Evolutionary conservation across 202 grass and related monocot genomes (phyloP).

Genomic region (Carex arenaria): DNA sequence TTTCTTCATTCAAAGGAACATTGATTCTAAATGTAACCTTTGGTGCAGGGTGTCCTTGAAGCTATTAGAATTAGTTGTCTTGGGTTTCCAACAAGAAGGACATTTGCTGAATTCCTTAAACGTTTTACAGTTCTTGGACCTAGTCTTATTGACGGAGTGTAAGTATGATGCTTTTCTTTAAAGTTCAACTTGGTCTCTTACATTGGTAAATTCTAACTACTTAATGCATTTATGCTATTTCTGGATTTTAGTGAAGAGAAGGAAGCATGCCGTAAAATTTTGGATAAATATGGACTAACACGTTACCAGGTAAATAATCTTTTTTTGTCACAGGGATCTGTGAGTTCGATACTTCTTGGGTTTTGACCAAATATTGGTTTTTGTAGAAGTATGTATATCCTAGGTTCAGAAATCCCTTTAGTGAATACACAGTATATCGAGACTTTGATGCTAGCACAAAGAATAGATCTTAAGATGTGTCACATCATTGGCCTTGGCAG

Average conservation of each 20-base stretch:
- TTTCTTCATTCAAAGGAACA: background rate
- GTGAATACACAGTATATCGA: background rate
- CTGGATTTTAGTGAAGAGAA: slow-evolving; percentile 82
- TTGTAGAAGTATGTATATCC: slow-evolving; percentile 9
- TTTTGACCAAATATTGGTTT: slow-evolving; percentile 23
- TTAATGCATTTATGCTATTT: slow-evolving; percentile 5
- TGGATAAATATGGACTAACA: slow-evolving; percentile 79
- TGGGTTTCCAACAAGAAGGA: slow-evolving; percentile 90
- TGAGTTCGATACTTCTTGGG: slow-evolving; percentile 6
- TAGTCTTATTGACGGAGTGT: slow-evolving; percentile 72
- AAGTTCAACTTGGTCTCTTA: background rate
- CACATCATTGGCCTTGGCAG: slow-evolving; percentile 35
- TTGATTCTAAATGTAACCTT: slow-evolving; percentile 12
- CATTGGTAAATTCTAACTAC: background rate
- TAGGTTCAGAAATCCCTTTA: slow-evolving; percentile 23
- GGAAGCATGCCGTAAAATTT: slow-evolving; percentile 68
- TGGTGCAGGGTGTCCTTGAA: slow-evolving; percentile 87
- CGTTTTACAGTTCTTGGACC: slow-evolving; percentile 85
- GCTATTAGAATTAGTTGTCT: slow-evolving; percentile 92
- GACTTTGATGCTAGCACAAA: background rate
- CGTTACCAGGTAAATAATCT: slow-evolving; percentile 63
- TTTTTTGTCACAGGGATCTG: background rate
- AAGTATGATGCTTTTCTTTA: slow-evolving; percentile 27
- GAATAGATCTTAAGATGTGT: background rate
- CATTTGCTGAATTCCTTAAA: slow-evolving; percentile 87